Percentiles rank a stretch among this genome's conserved stretches.
Conservation (phyloP, 345 rosid genomes). For the Dimocarpus longan region DNA sequence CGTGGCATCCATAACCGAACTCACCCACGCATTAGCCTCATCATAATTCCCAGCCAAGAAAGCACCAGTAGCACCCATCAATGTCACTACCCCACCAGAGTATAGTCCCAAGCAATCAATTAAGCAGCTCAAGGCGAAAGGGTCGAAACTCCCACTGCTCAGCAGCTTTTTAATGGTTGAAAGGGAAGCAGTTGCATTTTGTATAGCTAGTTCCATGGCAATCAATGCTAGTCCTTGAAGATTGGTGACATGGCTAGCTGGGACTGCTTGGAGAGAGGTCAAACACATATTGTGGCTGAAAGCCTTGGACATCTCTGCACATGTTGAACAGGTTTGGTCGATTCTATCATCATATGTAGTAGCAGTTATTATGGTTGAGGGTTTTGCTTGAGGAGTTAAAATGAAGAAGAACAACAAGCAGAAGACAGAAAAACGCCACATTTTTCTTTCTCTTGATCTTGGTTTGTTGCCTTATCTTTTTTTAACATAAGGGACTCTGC, state of each 20-base stretch:
- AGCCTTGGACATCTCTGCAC: constrained; percentile 35
- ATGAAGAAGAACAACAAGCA: constrained; percentile 18
- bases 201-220: constrained; percentile 59
- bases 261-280: constrained; percentile 48
- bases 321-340: constrained; percentile 47
- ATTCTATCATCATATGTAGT: constrained; percentile 27
- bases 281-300: constrained; percentile 46
- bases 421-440: constrained; percentile 18
- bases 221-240: constrained; percentile 51
- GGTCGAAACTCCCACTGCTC: constrained; percentile 29
- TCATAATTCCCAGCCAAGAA: constrained; percentile 40
- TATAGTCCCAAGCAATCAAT: constrained; percentile 55
- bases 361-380: neutral
- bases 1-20: constrained; percentile 53
- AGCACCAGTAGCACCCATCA: constrained; percentile 47
- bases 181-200: constrained; percentile 52
- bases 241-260: constrained; percentile 45
- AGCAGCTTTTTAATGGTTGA: constrained; percentile 41
- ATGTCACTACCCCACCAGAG: constrained; percentile 34
- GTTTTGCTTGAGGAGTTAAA: constrained; percentile 1
- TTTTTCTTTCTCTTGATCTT: constrained; percentile 1
- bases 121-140: constrained; percentile 37
- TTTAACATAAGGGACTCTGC: neutral
- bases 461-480: neutral
- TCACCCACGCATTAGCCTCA: constrained; percentile 40